Evolutionary conservation across 257 asterid species (phyloP), one percentile per base, ranked within the genome.

Genomic region (Solanum infundibuliforme): DNA sequence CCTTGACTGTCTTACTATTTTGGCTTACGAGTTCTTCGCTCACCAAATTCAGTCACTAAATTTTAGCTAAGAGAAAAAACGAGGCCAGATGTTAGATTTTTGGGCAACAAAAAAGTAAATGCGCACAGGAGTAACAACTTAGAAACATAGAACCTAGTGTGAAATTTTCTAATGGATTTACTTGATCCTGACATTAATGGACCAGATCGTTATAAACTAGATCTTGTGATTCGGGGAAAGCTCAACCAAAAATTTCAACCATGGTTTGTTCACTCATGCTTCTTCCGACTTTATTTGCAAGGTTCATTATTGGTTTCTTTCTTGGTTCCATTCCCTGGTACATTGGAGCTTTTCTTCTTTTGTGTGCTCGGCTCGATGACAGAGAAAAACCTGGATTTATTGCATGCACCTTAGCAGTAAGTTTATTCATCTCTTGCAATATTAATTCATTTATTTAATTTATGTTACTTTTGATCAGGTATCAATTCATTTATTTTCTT

Each of bases 251-350:
- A 69, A 12, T 29, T 14, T 69, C 5, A 29, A 29, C 77, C 12
- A 71, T 71, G 43, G 18, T 74, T 34, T 74, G 82, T 25, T 74
- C 48, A 20, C 31, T 74, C 5, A 74, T 35, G 16, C 9, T 86
- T 86, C 71, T 34, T 23, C 68, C 3, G 87, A 66, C 52, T 89
- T 88, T 89, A 31, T 35, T 87, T 90, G 88, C 90, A 27, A 96
- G 99, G 94, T 96, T 96, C 88, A 93, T 96, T 89, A 85, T 75
- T 74, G 99, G 99, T 39, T 96, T 94, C 92, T 84, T 96, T 88
- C 91, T 96, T 86, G 98, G 99, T 87, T 93, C 95, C 25, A 88
- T 96, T 82, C 99, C 99, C 43, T 96, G 99, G 99, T 96, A 95
- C 88, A 90, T 96, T 88, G 98, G 98, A 89, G 95, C 98, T 87